These are phyloP conservation scores for Hypericum perforatum DNA, from an alignment of 345 rosid species.

Conservation along the genomic window DNA sequence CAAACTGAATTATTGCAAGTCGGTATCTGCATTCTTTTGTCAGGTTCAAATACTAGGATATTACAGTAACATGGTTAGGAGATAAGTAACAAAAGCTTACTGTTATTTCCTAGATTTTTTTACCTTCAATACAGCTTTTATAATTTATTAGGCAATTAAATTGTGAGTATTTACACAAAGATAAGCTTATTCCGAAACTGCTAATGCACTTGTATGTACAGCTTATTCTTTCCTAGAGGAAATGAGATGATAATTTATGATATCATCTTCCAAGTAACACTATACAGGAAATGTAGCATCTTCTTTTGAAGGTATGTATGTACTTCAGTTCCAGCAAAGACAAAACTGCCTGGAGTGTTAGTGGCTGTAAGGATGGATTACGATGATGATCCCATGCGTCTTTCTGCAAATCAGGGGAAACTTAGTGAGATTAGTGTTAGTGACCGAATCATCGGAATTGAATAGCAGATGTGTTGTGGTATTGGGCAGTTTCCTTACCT, in stretches of 20 bases:
- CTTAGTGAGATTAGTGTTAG: too few relatives aligned
- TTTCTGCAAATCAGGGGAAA: slow-evolving; percentile 40
- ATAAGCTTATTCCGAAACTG: slow-evolving; percentile 21
- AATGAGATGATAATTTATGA: slow-evolving; percentile 2
- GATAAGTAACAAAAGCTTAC: too few relatives aligned
- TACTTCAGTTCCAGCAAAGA: slow-evolving; percentile 6
- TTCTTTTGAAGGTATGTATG: slow-evolving; percentile 1
- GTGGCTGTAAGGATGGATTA: slow-evolving; percentile 24
- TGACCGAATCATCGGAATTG: too few relatives aligned
- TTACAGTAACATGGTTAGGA: too few relatives aligned
- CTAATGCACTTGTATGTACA: slow-evolving; percentile 23
- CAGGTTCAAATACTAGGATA: too few relatives aligned
- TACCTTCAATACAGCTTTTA: too few relatives aligned
- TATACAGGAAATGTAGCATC: slow-evolving; percentile 17
- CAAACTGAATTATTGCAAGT: too few relatives aligned
- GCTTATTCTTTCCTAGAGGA: neutral
- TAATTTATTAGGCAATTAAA: too few relatives aligned
- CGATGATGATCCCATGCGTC: slow-evolving; percentile 64
- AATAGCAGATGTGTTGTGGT: too few relatives aligned
- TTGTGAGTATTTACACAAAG: slow-evolving; percentile 8
- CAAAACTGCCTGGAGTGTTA: slow-evolving; percentile 7
- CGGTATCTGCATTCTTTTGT: too few relatives aligned
- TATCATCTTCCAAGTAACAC: slow-evolving; percentile 27
- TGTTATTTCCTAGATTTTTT: too few relatives aligned
- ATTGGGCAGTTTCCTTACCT: slow-evolving; percentile 35